Evolutionary conservation across 495 filamentous ascomycete species (phyloP), one percentile per base, ranked within the genome.

Genomic region (Amphirosellinia nigrospora): DNA sequence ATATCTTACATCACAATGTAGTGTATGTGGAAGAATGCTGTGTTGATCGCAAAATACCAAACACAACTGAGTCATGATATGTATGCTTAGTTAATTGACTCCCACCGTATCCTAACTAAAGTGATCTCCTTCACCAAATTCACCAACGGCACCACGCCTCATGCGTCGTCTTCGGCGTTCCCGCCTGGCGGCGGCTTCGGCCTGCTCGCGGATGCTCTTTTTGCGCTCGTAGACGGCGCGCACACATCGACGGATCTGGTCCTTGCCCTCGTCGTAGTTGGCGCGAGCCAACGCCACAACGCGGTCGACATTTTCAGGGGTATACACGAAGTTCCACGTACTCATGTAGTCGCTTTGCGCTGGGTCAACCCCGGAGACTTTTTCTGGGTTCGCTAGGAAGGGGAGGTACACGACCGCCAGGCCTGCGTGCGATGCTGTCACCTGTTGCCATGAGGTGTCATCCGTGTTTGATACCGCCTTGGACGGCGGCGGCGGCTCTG

Each of bases 291-390:
- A 86, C 26, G 87, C 86, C 10, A 96, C 90, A 0, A 95, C 91
- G 28, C 87, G 85, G 64, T 97, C 94, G 56, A 98, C 85, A 75
- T 98, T 90, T 66, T 93, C 87, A 0, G 94, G 92, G 41, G 92
- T 94, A 80, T 97, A 98, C 52, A 97, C 89, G 77, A 98, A 98
- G 78, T 98, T 99, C 96, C 96, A 98, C 1, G 96, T 99, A 72
- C 89, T 92, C 79, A 98, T 87, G 82, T 94, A 99, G 60, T 94
- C 92, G 68, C 87, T 89, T 15, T 84, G 87, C 41, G 90, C 87
- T 0, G 96, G 95, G 76, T 97, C 90, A 32, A 98, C 90, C 61
- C 88, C 91, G 7, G 86, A 85, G 1, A 95, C 92, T 23, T 90
- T 88, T 1, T 16, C 48, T 0, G 90, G 85, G 77, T 99, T 98